Percentiles rank a stretch among this genome's conserved stretches.
These are phyloP conservation scores for Vigna mungo DNA, from an alignment of 306 rosid genomes.

Conservation along the genomic window DNA sequence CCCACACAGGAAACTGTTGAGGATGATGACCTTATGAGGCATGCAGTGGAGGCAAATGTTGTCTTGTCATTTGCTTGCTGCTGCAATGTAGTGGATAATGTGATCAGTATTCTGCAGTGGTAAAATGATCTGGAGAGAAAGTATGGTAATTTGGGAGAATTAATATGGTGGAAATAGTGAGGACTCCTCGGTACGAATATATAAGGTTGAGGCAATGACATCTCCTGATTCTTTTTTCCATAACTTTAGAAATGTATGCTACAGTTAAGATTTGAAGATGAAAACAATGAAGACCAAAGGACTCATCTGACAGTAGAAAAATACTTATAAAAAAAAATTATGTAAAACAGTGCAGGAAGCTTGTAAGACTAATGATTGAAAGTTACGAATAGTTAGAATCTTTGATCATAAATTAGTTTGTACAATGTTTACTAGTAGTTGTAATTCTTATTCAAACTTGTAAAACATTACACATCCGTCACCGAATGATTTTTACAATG, in stretches of 20 bases:
- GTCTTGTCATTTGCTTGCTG: constrained; percentile 56
- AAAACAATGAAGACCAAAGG: background rate
- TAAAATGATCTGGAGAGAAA: constrained; percentile 49
- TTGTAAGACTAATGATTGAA: background rate
- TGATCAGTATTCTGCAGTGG: constrained; percentile 47
- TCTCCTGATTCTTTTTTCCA: constrained; percentile 61
- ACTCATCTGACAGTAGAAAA: background rate
- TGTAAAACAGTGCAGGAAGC: background rate
- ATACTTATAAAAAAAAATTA: background rate
- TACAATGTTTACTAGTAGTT: background rate
- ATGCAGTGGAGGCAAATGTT: constrained; percentile 80
- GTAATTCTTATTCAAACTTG: background rate
- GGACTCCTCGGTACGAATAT: constrained; percentile 56
- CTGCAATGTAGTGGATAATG: constrained; percentile 49
- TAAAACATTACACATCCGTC: too few relatives aligned
- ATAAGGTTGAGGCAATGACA: constrained; percentile 77
- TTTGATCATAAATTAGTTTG: background rate
- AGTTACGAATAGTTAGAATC: background rate
- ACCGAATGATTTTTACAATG: too few relatives aligned
- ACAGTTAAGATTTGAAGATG: background rate
- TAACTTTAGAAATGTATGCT: constrained; percentile 47
- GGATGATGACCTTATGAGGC: constrained; percentile 63
- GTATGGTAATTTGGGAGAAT: constrained; percentile 42
- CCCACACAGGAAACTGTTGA: constrained; percentile 46
- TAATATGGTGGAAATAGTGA: constrained; percentile 50